Evolutionary conservation across 2,329 filamentous ascomycete species (phyloP), one percentile per base, ranked within the genome.

Genomic region (Teratosphaeria nubilosa): DNA sequence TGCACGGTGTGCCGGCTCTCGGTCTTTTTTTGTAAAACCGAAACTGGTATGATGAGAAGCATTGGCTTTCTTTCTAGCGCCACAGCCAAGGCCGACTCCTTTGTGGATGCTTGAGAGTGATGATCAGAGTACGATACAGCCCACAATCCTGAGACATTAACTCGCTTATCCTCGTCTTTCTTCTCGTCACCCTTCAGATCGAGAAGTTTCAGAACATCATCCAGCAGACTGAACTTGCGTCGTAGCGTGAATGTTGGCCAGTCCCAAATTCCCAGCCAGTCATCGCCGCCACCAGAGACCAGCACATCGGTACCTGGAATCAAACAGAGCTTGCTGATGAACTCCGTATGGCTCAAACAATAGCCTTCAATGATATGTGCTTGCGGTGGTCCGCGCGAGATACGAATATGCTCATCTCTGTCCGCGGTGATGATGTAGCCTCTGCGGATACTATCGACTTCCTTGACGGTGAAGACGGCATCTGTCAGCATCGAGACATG

Each of bases 401-500:
- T 80, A 41, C 94, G 87, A 68, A 99, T 92, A 73, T 99, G 94
- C 73, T 90, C 85, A 68, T 89, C 86, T 60, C 86, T 79, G 71
- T 89, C 86, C 20, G 82, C 80, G 13, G 85, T 87, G 53, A 89
- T 73, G 53, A 89, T 82, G 65, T 86, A 87, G 55, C 71, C 76
- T 56, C 79, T 78, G n/a, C 69, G 64, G 41, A 72, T 72, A 20
- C 72, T 72, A 60, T 84, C 60, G 64, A 75, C 62, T 63, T 78
- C 70, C 68, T 78, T 69, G n/a, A 74, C 76, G 5, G 78, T 80
- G 50, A 84, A 77, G 2, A 78, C 73, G 55, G 96, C 72, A 67
- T 90, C 86, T 1, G 91, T 96, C 54, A 99, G 82, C 83, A 97
- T 88, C 0, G 92, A 96, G 14, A 99, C 94, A 74, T 99, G 94